Percentiles rank a stretch among this genome's conserved stretches.
phyloP scores from a whole-genome alignment of 257 asterid species.

The Lycium ferocissimum region DNA sequence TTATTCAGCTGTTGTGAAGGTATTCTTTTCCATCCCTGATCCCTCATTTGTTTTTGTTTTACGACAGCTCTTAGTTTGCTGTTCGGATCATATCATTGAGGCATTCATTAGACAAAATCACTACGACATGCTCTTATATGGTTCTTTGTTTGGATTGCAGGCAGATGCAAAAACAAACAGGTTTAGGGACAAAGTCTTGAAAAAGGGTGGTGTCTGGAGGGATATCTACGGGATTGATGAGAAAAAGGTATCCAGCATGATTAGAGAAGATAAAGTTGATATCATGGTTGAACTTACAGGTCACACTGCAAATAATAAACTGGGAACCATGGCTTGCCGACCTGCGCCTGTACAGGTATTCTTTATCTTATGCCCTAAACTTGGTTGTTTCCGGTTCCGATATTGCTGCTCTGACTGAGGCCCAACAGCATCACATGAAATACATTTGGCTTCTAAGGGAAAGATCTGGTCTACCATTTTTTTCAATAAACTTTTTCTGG shows the following conservation, averaged over 20 bases:
- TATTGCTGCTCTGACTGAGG: not conserved
- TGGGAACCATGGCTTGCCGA: constrained; percentile 99
- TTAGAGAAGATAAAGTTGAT: constrained; percentile 92
- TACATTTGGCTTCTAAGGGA: constrained; percentile 8
- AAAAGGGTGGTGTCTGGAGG: constrained; percentile 91
- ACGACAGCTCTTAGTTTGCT: not conserved
- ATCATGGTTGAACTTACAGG: constrained; percentile 99
- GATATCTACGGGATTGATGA: constrained; percentile 94
- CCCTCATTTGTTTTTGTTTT: not conserved
- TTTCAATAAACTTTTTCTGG: not conserved
- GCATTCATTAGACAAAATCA: not conserved
- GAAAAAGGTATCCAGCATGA: constrained; percentile 88
- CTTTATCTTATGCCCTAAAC: constrained; percentile 14
- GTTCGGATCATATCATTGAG: constrained; percentile 2
- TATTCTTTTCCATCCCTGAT: constrained; percentile 33
- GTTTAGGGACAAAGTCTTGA: constrained; percentile 85
- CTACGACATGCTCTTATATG: not conserved
- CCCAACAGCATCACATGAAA: not conserved
- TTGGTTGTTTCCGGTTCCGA: not conserved
- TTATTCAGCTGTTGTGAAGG: constrained; percentile 99
- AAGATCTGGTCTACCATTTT: not conserved
- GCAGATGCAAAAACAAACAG: constrained; percentile 96
- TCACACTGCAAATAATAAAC: constrained; percentile 97
- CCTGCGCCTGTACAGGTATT: constrained; percentile 99
- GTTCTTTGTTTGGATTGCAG: constrained; percentile 53